Evolutionary conservation across 1,139 yeast genomes (phyloP).

Genomic region (Suhomyces yuchorum): DNA sequence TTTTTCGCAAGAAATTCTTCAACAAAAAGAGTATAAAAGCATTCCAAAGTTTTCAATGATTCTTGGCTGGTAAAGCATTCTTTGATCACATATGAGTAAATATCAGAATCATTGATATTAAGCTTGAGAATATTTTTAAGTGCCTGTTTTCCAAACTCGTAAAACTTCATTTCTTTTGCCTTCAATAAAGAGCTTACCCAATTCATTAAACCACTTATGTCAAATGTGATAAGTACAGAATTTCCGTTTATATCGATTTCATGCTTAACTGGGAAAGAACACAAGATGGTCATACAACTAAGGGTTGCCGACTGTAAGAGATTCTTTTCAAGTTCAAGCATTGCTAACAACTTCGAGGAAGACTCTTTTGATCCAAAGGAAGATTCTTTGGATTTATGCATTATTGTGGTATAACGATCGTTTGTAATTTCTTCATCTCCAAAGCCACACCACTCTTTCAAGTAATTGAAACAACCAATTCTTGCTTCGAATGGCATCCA

Average conservation of each 20-base stretch:
- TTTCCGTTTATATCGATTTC: slow-evolving; percentile 47
- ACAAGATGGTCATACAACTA: slow-evolving; percentile 81
- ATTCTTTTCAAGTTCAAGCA: slow-evolving; percentile 79
- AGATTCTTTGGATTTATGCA: slow-evolving; percentile 51
- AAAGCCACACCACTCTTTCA: slow-evolving; percentile 94
- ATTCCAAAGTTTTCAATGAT: slow-evolving; percentile 54
- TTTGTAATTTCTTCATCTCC: slow-evolving; percentile 68
- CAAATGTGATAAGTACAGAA: slow-evolving; percentile 62
- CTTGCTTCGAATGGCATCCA: slow-evolving; percentile 88
- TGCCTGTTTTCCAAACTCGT: slow-evolving; percentile 71
- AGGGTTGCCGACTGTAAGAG: slow-evolving; percentile 72
- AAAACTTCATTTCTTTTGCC: slow-evolving; percentile 60
- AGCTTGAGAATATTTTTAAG: slow-evolving; percentile 62
- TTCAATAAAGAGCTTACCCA: slow-evolving; percentile 79
- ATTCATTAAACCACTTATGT: slow-evolving; percentile 62
- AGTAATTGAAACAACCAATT: slow-evolving; percentile 74
- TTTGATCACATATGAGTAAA: slow-evolving; percentile 63
- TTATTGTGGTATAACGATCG: slow-evolving; percentile 69
- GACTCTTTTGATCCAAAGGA: slow-evolving; percentile 31
- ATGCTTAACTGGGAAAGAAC: slow-evolving; percentile 65
- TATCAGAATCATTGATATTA: slow-evolving; percentile 58
- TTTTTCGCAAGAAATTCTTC: slow-evolving; percentile 52
- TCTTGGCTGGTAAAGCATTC: slow-evolving; percentile 68
- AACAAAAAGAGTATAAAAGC: slow-evolving; percentile 72
- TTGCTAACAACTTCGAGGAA: slow-evolving; percentile 48